Conservation (phyloP, 352 stramenopile genomes). For the Pythium phragmiticola region DNA sequence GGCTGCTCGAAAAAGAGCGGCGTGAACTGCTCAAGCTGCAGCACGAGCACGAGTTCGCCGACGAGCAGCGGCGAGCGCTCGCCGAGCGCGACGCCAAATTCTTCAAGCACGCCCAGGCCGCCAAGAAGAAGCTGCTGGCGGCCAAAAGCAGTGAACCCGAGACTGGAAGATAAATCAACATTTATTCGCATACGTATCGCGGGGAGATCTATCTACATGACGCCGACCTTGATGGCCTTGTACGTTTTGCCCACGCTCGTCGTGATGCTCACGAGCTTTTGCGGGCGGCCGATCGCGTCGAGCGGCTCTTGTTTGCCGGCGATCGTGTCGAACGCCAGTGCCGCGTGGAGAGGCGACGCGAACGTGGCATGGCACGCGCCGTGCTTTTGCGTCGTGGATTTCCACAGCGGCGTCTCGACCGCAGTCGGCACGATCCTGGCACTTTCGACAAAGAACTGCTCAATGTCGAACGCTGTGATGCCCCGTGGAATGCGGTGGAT, state of each 20-base stretch:
- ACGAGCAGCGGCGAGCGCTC: constrained; percentile 60
- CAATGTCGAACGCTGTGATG: constrained; percentile 57
- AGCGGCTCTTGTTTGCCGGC: constrained; percentile 28
- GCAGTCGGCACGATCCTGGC: constrained; percentile 60
- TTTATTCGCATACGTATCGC: constrained; percentile 3
- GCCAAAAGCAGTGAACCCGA: constrained; percentile 15
- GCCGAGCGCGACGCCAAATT: constrained; percentile 82
- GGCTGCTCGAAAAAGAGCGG: constrained; percentile 88
- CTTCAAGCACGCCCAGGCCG: constrained; percentile 63
- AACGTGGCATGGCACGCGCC: constrained; percentile 77
- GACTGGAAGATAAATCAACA: background rate
- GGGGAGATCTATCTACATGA: constrained; percentile 27
- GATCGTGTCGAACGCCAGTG: constrained; percentile 61
- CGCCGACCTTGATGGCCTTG: constrained; percentile 56
- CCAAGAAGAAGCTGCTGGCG: constrained; percentile 61
- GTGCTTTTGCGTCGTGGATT: constrained; percentile 51
- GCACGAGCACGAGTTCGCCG: constrained; percentile 70
- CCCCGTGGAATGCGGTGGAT: constrained; percentile 77
- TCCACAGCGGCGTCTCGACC: constrained; percentile 68
- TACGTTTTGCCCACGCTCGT: constrained; percentile 66
- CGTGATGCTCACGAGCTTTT: constrained; percentile 70
- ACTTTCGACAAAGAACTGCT: constrained; percentile 65
- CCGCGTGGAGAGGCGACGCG: constrained; percentile 53
- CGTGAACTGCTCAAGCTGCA: constrained; percentile 80
- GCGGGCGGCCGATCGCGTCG: constrained; percentile 64